Evolutionary conservation across 2,329 filamentous ascomycete genomes (phyloP), one percentile per base, ranked within the genome.

Genomic region (Colletotrichum lupini): DNA sequence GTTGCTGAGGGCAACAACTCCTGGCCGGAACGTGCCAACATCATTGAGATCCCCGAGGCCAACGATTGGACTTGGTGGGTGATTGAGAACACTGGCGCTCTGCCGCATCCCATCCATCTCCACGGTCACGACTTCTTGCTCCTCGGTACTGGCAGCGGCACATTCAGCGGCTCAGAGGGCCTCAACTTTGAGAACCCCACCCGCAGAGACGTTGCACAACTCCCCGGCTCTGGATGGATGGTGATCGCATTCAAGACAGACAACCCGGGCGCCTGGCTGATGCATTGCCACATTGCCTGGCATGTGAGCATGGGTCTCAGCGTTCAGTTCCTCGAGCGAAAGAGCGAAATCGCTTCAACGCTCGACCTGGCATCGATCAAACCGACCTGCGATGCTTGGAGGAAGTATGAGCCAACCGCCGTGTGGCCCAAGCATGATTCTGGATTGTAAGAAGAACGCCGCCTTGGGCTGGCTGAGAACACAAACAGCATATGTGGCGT

Each of bases 251-350:
- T 87, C 78, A 76, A 79, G 57, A 81, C 85, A 0, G 84, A 89
- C 76, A 89, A 89, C 76, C 87, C 87, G 0, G 87, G 87, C 59
- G 78, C 81, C 35, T 86, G 85, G 84, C 76, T 86, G 37, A 79
- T 86, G 78, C 85, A 87, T 76, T 87, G 85, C 78, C 85, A 87
- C 77, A 87, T 87, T 69, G 84, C 84, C 19, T 87, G 83, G 86
- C 87, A 89, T 76, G 81, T 86, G 28, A 80, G 78, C 68, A 83
- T 84, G 70, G 87, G 86, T 37, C 82, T 90, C 16, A 85, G 83
- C 9, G 79, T 89, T 37, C 87, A 90, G 77, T 89, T 90, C 77
- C 76, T 90, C 46, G 89, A 81, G 77, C 77, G 78, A 52, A 66
- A 70, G 71, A 55, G 61, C 53, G 75, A 77, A 5, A 77, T 77